A percentile compares a stretch with the other conserved stretches of the same genome.
Evolutionary conservation across 2,329 filamentous ascomycete genomes (phyloP).

Genomic region (Fusarium torulosum): DNA sequence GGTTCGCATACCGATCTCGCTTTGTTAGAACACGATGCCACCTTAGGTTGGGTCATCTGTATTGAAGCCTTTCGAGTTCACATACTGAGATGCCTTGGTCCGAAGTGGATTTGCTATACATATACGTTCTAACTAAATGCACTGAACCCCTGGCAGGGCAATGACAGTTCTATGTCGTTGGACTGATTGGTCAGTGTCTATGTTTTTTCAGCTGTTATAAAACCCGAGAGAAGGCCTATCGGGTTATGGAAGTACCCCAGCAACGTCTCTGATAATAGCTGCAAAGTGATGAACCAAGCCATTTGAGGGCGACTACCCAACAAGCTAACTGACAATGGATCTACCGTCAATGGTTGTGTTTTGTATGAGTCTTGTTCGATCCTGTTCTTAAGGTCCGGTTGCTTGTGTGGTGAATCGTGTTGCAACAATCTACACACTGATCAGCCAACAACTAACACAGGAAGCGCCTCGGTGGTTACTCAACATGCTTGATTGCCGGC

Average conservation of each 20-base stretch:
- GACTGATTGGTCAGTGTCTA: not conserved
- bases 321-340: not conserved
- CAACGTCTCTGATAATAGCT: slow-evolving; percentile 15
- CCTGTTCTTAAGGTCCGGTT: slow-evolving; percentile 1
- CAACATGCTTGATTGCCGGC: not conserved
- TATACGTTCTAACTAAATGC: not conserved
- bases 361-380: not conserved
- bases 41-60: slow-evolving; percentile 4
- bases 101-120: not conserved
- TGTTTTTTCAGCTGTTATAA: slow-evolving; percentile 26
- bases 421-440: not conserved
- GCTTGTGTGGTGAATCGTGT: not conserved
- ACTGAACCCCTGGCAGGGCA: not conserved
- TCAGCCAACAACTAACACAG: not conserved
- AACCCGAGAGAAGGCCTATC: not conserved
- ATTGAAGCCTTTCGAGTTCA: not conserved
- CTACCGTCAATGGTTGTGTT: not conserved
- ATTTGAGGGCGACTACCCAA: not conserved
- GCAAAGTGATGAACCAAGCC: not conserved
- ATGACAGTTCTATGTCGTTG: slow-evolving; percentile 1
- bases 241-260: not conserved
- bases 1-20: not conserved
- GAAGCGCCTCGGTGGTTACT: not conserved
- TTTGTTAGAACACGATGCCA: not conserved
- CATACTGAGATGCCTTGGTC: not conserved